Evolutionary conservation across 2,329 filamentous ascomycete genomes (phyloP).

Genomic region (Penicillium sp.): DNA sequence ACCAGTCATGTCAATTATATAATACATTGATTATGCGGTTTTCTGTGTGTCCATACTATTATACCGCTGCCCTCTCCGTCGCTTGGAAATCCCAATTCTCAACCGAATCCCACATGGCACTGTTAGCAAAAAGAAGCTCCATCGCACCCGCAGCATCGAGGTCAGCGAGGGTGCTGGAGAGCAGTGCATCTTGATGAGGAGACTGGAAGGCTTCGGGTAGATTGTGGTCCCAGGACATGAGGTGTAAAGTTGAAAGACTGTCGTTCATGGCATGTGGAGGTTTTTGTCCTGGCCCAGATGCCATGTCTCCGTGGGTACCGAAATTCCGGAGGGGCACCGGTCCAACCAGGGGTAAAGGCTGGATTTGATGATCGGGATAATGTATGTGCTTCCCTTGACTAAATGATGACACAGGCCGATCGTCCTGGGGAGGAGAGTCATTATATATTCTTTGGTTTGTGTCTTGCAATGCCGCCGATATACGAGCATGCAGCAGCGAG

Average conservation of each 20-base stretch:
- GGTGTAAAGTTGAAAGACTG: not conserved
- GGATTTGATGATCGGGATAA: not conserved
- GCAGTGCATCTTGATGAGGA: not conserved
- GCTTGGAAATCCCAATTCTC: not conserved
- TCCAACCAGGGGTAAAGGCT: not conserved
- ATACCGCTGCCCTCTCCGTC: not conserved
- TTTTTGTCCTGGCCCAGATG: not conserved
- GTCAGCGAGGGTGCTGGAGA: not conserved
- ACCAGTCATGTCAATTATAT: not conserved
- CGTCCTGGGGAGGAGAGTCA: not conserved
- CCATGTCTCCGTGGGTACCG: not conserved
- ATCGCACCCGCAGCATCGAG: not conserved
- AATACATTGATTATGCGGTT: not conserved
- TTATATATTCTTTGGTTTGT: not conserved
- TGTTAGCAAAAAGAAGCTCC: not conserved
- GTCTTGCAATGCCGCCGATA: not conserved
- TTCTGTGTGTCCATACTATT: not conserved
- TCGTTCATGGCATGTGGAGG: not conserved
- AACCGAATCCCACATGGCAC: not conserved
- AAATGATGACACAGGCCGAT: not conserved
- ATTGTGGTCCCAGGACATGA: not conserved
- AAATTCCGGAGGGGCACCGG: not conserved
- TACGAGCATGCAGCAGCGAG: not conserved
- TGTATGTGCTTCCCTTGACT: not conserved
- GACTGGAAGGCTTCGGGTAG: not conserved